These are phyloP conservation scores for Ganoderma lucidum DNA, from an alignment of 1,284 basidiomycete genomes.

Conservation along the genomic window DNA sequence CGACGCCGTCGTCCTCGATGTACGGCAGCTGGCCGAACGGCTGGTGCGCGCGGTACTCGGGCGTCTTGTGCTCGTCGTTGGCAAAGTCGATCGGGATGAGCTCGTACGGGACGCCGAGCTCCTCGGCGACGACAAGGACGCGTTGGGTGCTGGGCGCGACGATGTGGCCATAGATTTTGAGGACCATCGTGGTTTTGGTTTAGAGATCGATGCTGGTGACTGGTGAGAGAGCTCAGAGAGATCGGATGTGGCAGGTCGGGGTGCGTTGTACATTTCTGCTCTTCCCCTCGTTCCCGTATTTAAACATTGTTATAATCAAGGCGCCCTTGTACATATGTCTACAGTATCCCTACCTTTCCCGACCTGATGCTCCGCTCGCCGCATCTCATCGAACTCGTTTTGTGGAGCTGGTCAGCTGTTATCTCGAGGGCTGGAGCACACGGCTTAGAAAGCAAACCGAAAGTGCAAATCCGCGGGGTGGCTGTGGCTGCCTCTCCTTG, in stretches of 20 bases:
- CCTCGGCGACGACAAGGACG: constrained; percentile 46
- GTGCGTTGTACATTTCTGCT: not conserved
- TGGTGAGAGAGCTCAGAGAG: not conserved
- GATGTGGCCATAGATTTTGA: constrained; percentile 51
- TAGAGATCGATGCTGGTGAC: too few species aligned
- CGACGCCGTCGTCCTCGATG: constrained; percentile 57
- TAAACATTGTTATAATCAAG: not conserved
- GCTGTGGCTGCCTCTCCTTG: not conserved
- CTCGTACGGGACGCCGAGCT: constrained; percentile 62
- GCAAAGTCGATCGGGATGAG: constrained; percentile 50
- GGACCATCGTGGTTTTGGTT: constrained; percentile 48
- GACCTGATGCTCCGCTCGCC: too few species aligned
- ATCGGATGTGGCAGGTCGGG: not conserved
- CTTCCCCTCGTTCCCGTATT: not conserved
- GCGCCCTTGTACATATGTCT: too few species aligned
- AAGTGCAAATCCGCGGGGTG: not conserved
- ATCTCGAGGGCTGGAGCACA: not conserved
- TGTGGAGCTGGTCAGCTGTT: too few species aligned
- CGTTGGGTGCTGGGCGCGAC: not conserved
- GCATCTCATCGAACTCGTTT: too few species aligned
- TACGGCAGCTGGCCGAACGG: constrained; percentile 77
- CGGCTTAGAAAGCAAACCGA: not conserved
- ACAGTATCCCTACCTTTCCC: too few species aligned
- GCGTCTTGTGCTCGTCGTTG: constrained; percentile 55
- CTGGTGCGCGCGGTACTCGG: constrained; percentile 54